Percentiles rank a stretch among this genome's conserved stretches.
phyloP scores from a whole-genome alignment of 164 flowering plant species.

The Echeveria elegans region DNA sequence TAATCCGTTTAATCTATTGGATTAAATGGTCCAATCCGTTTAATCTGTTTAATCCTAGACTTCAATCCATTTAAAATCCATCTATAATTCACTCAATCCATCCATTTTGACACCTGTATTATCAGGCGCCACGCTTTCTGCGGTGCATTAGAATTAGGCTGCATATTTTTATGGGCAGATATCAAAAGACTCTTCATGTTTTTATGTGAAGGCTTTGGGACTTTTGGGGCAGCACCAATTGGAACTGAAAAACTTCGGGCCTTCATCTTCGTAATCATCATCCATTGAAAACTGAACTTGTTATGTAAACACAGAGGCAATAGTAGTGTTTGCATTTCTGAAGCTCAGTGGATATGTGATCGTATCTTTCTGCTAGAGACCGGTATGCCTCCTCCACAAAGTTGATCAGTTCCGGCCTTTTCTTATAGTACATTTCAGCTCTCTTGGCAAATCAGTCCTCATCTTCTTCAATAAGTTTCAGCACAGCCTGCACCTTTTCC shows the following conservation, averaged over 20 bases:
- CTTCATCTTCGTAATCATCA: slow-evolving; percentile 22
- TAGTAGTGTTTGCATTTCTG: slow-evolving; percentile 62
- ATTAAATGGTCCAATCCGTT: no score
- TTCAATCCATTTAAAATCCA: no score
- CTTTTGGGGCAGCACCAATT: slow-evolving; percentile 13
- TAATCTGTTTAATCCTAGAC: no score
- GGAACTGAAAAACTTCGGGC: slow-evolving; percentile 10
- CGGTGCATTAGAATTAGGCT: slow-evolving; percentile 16
- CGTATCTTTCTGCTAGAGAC: slow-evolving; percentile 63
- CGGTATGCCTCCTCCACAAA: slow-evolving; percentile 64
- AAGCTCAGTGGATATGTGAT: slow-evolving; percentile 50
- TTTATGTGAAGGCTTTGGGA: slow-evolving; percentile 23
- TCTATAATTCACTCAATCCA: no score
- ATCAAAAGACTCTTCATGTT: slow-evolving; percentile 25
- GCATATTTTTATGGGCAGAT: slow-evolving; percentile 22
- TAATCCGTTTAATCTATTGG: no score
- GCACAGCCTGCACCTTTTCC: slow-evolving; percentile 37
- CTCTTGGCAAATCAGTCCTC: slow-evolving; percentile 74
- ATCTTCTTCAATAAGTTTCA: slow-evolving; percentile 52
- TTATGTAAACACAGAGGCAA: slow-evolving; percentile 56
- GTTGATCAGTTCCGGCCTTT: slow-evolving; percentile 60
- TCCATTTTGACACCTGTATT: no score
- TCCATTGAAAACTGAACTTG: slow-evolving; percentile 47
- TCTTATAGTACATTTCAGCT: slow-evolving; percentile 87
- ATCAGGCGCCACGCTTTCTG: no score